Conservation (phyloP, 1,284 basidiomycete species). For the Caloboletus inedulis region DNA sequence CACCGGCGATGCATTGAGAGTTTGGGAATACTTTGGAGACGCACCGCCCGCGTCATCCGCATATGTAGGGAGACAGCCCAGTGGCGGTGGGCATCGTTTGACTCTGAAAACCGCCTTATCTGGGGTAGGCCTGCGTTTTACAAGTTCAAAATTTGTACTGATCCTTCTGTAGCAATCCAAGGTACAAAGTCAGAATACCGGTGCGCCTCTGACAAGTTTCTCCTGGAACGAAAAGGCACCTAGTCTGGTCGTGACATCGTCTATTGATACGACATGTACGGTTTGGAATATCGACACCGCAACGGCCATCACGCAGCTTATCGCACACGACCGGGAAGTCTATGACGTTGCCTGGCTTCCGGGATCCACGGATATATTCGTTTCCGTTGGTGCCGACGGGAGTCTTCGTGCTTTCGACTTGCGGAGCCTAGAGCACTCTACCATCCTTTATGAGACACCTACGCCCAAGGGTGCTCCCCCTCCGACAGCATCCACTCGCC, state of each 20-base stretch:
- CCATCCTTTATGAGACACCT: constrained; percentile 96
- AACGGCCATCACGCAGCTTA: constrained; percentile 95
- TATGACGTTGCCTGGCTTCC: constrained; percentile 99
- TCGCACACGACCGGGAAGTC: constrained; percentile 98
- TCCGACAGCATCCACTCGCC: constrained; percentile 58
- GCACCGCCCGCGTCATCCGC: constrained; percentile 52
- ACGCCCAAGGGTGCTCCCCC: constrained; percentile 66
- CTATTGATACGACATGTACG: constrained; percentile 94
- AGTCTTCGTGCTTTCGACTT: constrained; percentile 96
- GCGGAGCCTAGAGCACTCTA: constrained; percentile 94
- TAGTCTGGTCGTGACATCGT: constrained; percentile 88
- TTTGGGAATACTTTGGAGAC: constrained; percentile 82
- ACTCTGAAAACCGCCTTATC: constrained; percentile 70
- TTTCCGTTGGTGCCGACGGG: constrained; percentile 97
- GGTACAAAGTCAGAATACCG: constrained; percentile 76
- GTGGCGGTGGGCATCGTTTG: constrained; percentile 55
- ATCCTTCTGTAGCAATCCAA: constrained; percentile 68
- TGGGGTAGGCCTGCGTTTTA: constrained; percentile 59
- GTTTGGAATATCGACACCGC: constrained; percentile 97
- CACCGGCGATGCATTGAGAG: constrained; percentile 83
- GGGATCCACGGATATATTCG: constrained; percentile 95
- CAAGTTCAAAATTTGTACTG: constrained; percentile 12
- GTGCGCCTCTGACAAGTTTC: constrained; percentile 91
- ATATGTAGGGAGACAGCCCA: constrained; percentile 69
- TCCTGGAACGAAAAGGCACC: constrained; percentile 93